Evolutionary conservation across 1,139 yeast genomes (phyloP).

Genomic region (Diutina scorzettiae): DNA sequence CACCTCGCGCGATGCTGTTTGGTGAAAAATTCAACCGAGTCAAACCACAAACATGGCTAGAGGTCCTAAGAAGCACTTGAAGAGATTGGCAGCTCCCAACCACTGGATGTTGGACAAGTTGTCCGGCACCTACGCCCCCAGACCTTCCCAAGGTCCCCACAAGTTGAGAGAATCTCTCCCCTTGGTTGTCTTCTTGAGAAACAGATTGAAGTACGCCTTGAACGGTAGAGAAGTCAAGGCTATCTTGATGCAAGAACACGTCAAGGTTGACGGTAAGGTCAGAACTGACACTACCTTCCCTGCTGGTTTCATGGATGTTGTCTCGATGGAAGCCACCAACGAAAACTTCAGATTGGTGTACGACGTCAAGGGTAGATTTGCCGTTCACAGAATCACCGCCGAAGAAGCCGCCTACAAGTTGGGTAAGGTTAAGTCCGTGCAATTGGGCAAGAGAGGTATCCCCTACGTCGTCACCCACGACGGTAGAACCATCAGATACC

Average conservation of each 20-base stretch:
- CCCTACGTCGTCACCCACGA: conserved; percentile 99
- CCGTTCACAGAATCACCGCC: conserved; percentile 98
- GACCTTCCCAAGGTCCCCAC: conserved; percentile 99
- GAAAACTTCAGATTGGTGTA: conserved; percentile 98
- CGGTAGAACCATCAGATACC: conserved; percentile 99
- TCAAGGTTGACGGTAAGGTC: conserved; percentile 98
- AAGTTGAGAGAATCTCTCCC: conserved; percentile 98
- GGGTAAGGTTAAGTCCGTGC: conserved; percentile 95
- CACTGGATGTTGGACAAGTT: conserved; percentile 99
- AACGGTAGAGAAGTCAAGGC: conserved; percentile 99
- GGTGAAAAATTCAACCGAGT: background rate
- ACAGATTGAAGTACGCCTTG: conserved; percentile 98
- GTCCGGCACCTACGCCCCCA: conserved; percentile 99
- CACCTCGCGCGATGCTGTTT: background rate
- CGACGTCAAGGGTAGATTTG: conserved; percentile 97
- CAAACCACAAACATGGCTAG: conserved; percentile 6
- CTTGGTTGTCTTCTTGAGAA: conserved; percentile 94
- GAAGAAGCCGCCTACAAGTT: conserved; percentile 98
- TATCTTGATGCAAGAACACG: conserved; percentile 98
- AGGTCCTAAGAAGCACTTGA: conserved; percentile 72
- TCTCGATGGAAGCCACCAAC: conserved; percentile 93
- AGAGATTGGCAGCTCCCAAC: conserved; percentile 99
- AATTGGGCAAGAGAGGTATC: conserved; percentile 95
- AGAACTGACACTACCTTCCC: conserved; percentile 99
- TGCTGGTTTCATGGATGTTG: conserved; percentile 99